phyloP scores from a whole-genome alignment of 306 rosid genomes.

The Arachis stenosperma region DNA sequence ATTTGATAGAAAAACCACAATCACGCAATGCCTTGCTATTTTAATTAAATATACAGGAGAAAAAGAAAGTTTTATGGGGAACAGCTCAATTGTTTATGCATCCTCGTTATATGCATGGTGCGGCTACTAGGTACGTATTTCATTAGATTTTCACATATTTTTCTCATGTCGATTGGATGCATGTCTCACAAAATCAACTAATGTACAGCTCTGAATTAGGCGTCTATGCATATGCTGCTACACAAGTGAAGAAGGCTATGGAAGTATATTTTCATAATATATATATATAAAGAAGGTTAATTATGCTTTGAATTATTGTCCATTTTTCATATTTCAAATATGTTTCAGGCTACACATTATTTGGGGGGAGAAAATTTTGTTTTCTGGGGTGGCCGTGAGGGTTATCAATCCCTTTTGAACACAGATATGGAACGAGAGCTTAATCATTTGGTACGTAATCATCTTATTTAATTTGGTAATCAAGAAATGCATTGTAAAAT shows the following conservation, averaged over 20 bases:
- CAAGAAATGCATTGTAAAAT: too few relatives aligned
- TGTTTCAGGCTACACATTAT: conserved; percentile 80
- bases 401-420: conserved; percentile 90
- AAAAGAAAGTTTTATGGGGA: conserved; percentile 87
- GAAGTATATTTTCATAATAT: conserved; percentile 59
- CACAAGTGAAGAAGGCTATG: conserved; percentile 98
- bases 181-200: conserved; percentile 36
- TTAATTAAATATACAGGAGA: conserved; percentile 51
- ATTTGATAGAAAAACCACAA: conserved; percentile 5
- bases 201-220: conserved; percentile 77
- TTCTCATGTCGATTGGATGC: conserved; percentile 20
- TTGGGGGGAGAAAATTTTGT: conserved; percentile 96
- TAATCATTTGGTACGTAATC: conserved; percentile 73
- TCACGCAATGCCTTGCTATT: background rate
- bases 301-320: conserved; percentile 14
- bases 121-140: conserved; percentile 77
- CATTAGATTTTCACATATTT: conserved; percentile 1
- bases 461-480: too few relatives aligned
- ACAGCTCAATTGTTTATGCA: conserved; percentile 94
- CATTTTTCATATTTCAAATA: conserved; percentile 35
- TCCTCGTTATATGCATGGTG: conserved; percentile 99
- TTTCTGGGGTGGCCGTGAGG: conserved; percentile 99
- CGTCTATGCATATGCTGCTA: conserved; percentile 92
- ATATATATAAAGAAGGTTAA: conserved; percentile 1
- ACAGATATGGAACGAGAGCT: conserved; percentile 98